Percentiles rank a stretch among this genome's conserved stretches.
These are phyloP conservation scores for Tirmania nivea DNA, from an alignment of 495 filamentous ascomycete species.

Conservation along the genomic window DNA sequence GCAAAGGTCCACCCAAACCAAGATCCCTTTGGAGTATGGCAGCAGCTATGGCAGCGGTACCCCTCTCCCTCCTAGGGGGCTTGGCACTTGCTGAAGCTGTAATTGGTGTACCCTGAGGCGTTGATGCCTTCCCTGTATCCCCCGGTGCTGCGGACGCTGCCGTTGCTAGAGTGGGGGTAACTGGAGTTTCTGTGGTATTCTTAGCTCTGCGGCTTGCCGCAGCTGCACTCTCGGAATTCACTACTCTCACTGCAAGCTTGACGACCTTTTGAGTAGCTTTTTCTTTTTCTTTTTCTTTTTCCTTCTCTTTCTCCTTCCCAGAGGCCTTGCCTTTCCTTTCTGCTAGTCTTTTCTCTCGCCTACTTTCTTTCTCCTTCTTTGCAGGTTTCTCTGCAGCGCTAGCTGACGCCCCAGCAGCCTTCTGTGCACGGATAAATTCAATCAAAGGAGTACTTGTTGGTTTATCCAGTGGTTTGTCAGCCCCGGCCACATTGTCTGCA, in stretches of 20 bases:
- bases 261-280: conserved; percentile 51
- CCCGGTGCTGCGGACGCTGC: conserved; percentile 3
- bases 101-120: conserved; percentile 1
- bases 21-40: conserved; percentile 79
- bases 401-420: conserved; percentile 5
- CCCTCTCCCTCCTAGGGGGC: conserved; percentile 29
- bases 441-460: conserved; percentile 70
- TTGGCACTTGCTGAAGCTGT: conserved; percentile 12
- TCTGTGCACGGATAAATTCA: conserved; percentile 39
- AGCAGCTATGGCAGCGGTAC: conserved; percentile 52
- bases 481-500: conserved; percentile 22
- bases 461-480: conserved; percentile 38
- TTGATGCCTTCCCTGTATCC: conserved; percentile 6
- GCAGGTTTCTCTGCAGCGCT: conserved; percentile 4
- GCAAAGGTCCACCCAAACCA: conserved; percentile 43
- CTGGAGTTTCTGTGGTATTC: conserved; percentile 2
- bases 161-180: neutral
- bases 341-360: conserved; percentile 29
- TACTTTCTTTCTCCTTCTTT: conserved; percentile 26
- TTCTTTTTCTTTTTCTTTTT: conserved; percentile 19
- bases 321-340: conserved; percentile 3
- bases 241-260: conserved; percentile 50
- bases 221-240: conserved; percentile 30
- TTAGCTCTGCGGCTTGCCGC: conserved; percentile 22
- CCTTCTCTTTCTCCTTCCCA: conserved; percentile 36